Percentiles rank a stretch among this genome's conserved stretches.
These are phyloP conservation scores for Yamadazyma siamensis DNA, from an alignment of 1,139 yeast species.

Conservation along the genomic window DNA sequence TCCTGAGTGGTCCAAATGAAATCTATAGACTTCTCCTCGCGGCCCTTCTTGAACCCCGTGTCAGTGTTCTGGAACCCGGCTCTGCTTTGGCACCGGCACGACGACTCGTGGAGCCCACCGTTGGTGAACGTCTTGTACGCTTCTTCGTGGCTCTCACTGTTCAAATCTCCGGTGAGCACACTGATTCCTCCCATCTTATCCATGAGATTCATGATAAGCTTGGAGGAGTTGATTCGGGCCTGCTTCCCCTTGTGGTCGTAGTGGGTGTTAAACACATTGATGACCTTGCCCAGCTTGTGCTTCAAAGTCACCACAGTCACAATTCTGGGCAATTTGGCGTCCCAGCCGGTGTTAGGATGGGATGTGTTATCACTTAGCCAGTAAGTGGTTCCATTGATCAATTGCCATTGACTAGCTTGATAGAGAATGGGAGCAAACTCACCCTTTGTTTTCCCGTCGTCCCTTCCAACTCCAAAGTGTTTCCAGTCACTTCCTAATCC, in stretches of 20 bases:
- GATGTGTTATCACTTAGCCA: constrained; percentile 45
- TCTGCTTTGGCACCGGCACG: constrained; percentile 17
- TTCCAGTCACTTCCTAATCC: constrained; percentile 29
- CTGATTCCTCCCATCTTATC: constrained; percentile 26
- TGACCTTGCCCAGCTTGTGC: constrained; percentile 20
- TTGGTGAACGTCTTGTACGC: constrained; percentile 22
- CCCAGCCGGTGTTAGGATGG: constrained; percentile 39
- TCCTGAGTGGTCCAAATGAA: constrained; percentile 27
- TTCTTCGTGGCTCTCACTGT: constrained; percentile 14
- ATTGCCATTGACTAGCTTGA: constrained; percentile 25
- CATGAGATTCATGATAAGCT: constrained; percentile 30
- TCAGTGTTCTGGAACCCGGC: constrained; percentile 30
- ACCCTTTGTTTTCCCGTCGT: constrained; percentile 42
- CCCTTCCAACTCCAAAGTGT: constrained; percentile 48
- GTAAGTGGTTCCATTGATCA: constrained; percentile 33
- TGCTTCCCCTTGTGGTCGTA: constrained; percentile 41
- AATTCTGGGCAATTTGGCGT: constrained; percentile 41
- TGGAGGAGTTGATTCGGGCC: constrained; percentile 30
- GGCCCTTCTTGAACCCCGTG: constrained; percentile 33
- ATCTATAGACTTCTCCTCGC: constrained; percentile 21
- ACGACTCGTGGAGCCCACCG: constrained; percentile 20
- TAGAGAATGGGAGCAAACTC: constrained; percentile 47
- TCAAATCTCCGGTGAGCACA: constrained; percentile 25
- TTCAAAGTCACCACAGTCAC: constrained; percentile 36
- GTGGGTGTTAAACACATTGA: constrained; percentile 43